phyloP scores from a whole-genome alignment of 164 flowering plant genomes.

The Warburgia ugandensis region DNA sequence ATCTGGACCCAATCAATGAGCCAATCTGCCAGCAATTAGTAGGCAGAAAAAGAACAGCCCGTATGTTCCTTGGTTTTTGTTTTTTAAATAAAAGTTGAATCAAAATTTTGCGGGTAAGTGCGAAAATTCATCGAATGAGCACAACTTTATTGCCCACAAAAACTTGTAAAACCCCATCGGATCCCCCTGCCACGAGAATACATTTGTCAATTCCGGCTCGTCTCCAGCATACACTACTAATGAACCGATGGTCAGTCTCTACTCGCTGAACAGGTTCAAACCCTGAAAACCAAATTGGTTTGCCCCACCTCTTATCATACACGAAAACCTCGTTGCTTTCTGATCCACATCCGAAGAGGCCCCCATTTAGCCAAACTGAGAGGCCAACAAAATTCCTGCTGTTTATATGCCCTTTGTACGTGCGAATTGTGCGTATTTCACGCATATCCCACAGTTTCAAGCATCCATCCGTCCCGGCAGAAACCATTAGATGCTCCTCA shows the following conservation, averaged over 20 bases:
- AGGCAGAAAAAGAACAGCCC: no score
- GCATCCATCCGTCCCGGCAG: constrained; percentile 51
- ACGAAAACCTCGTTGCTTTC: constrained; percentile 54
- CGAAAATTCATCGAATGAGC: no score
- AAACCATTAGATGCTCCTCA: constrained; percentile 23
- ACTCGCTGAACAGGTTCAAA: constrained; percentile 18
- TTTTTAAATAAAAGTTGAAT: no score
- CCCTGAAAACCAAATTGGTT: constrained; percentile 55
- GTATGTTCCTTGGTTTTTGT: no score
- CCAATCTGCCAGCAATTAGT: no score
- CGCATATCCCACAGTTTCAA: constrained; percentile 45
- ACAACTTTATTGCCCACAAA: no score
- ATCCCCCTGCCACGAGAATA: constrained; percentile 60
- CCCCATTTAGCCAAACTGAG: constrained; percentile 55
- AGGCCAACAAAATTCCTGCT: constrained; percentile 55
- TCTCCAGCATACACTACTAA: constrained; percentile 65
- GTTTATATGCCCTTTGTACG: constrained; percentile 56
- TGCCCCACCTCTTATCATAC: constrained; percentile 62
- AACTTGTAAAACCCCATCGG: constrained; percentile 52
- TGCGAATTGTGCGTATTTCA: constrained; percentile 20
- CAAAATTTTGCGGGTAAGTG: no score
- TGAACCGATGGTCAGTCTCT: constrained; percentile 22
- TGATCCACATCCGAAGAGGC: constrained; percentile 61
- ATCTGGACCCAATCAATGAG: no score
- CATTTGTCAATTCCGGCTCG: constrained; percentile 40